Conservation (phyloP, 352 stramenopile species). For the Phytopythium vexans region DNA sequence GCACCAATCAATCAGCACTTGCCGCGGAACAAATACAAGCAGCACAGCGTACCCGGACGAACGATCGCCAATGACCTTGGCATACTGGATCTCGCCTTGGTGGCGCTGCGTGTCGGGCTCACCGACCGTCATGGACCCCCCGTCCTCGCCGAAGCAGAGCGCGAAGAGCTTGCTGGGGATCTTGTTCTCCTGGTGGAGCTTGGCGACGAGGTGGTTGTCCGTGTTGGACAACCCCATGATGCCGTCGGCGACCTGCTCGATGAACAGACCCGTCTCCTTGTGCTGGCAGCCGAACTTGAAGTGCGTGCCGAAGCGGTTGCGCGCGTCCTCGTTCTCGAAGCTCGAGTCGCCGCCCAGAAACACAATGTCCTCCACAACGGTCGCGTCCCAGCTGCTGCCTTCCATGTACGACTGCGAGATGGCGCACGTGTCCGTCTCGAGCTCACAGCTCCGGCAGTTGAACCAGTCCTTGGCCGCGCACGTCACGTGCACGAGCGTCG, state of each 20-base stretch:
- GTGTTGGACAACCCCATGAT: conserved; percentile 83
- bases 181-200: conserved; percentile 76
- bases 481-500: conserved; percentile 66
- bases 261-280: conserved; percentile 74
- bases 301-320: conserved; percentile 61
- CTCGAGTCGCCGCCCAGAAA: conserved; percentile 66
- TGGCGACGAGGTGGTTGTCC: conserved; percentile 72
- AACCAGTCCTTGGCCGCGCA: conserved; percentile 53
- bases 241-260: conserved; percentile 76
- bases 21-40: conserved; percentile 2
- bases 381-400: conserved; percentile 80
- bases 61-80: conserved; percentile 43
- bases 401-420: conserved; percentile 85
- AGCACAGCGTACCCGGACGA: conserved; percentile 14
- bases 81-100: conserved; percentile 50
- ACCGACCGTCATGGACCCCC: conserved; percentile 70
- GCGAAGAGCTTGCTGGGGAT: conserved; percentile 77
- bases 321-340: conserved; percentile 41
- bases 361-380: conserved; percentile 78
- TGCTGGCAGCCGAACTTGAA: conserved; percentile 84
- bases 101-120: conserved; percentile 44
- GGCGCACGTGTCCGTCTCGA: conserved; percentile 42
- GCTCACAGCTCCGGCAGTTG: conserved; percentile 47
- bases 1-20: conserved; percentile 6
- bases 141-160: conserved; percentile 70